A percentile compares a stretch with the other conserved stretches of the same genome.
phyloP scores from a whole-genome alignment of 2,329 filamentous ascomycete species.

The Calonectria henricotiae region DNA sequence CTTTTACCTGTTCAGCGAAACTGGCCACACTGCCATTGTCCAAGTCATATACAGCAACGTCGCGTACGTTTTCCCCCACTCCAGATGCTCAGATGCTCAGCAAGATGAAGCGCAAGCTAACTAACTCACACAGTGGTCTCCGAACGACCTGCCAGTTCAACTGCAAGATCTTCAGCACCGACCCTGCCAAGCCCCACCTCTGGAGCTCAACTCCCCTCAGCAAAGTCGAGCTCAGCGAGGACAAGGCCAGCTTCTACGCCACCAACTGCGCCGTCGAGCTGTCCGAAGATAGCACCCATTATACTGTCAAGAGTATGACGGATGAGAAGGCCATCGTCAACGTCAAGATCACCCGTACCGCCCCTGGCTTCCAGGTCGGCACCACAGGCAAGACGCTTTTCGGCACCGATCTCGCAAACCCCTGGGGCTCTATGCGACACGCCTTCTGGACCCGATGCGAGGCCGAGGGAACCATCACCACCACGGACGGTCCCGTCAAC shows the following conservation, averaged over 20 bases:
- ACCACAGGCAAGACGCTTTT: slow-evolving; percentile 88
- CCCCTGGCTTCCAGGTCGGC: slow-evolving; percentile 89
- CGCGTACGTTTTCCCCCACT: slow-evolving; percentile 73
- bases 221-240: slow-evolving; percentile 88
- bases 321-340: slow-evolving; percentile 89
- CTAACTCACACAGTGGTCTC: slow-evolving; percentile 77
- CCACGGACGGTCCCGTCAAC: slow-evolving; percentile 85
- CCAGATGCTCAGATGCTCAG: slow-evolving; percentile 26
- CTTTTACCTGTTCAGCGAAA: slow-evolving; percentile 90
- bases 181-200: slow-evolving; percentile 80
- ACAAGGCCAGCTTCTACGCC: slow-evolving; percentile 87
- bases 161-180: slow-evolving; percentile 89
- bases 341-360: slow-evolving; percentile 81
- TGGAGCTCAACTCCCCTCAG: slow-evolving; percentile 88
- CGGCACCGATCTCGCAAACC: slow-evolving; percentile 87
- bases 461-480: slow-evolving; percentile 87
- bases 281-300: slow-evolving; percentile 85
- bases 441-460: slow-evolving; percentile 93
- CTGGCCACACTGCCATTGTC: slow-evolving; percentile 82
- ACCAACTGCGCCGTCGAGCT: slow-evolving; percentile 89
- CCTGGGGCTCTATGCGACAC: slow-evolving; percentile 95
- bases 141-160: slow-evolving; percentile 95
- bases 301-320: slow-evolving; percentile 91
- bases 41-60: slow-evolving; percentile 99
- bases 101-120: slow-evolving; percentile 36